phyloP scores from a whole-genome alignment of 805 yeast genomes.

The Wickerhamiella spandovensis region DNA sequence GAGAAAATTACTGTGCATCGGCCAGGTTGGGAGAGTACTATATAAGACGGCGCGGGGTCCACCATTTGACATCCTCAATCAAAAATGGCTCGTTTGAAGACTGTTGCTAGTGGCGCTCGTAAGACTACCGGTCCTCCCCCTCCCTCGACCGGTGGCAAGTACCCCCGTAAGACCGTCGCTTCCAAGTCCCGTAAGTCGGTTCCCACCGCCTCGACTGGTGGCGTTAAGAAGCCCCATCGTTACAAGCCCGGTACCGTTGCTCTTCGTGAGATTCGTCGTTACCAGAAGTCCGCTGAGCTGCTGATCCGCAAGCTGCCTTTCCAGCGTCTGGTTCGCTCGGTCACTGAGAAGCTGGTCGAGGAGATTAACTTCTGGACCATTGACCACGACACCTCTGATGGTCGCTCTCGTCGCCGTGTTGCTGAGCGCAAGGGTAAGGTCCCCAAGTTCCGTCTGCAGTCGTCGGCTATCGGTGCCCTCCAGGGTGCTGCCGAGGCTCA shows the following conservation, averaged over 20 bases:
- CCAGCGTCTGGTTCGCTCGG: conserved; percentile 84
- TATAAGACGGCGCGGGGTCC: conserved; percentile 3
- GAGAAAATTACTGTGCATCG: neutral
- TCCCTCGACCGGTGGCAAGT: conserved; percentile 86
- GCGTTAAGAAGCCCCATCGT: conserved; percentile 88
- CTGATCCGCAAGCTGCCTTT: conserved; percentile 80
- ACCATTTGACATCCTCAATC: neutral
- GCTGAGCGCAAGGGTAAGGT: conserved; percentile 25
- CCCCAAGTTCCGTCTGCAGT: conserved; percentile 69
- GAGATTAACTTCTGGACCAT: conserved; percentile 28
- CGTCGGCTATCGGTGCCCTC: conserved; percentile 80
- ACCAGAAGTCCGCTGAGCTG: conserved; percentile 79
- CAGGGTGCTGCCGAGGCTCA: conserved; percentile 87
- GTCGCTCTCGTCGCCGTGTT: neutral
- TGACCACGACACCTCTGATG: neutral
- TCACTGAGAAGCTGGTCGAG: conserved; percentile 77
- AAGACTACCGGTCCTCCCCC: conserved; percentile 65
- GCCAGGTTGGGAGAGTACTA: conserved; percentile 1
- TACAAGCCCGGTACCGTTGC: conserved; percentile 94
- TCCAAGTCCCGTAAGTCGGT: conserved; percentile 86
- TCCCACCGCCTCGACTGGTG: conserved; percentile 66
- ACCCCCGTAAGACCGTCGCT: conserved; percentile 85
- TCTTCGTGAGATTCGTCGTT: conserved; percentile 82
- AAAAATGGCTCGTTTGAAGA: conserved; percentile 19
- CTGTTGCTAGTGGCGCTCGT: conserved; percentile 49